phyloP scores from a whole-genome alignment of 129 eudicot genomes.

The Arctium minus region DNA sequence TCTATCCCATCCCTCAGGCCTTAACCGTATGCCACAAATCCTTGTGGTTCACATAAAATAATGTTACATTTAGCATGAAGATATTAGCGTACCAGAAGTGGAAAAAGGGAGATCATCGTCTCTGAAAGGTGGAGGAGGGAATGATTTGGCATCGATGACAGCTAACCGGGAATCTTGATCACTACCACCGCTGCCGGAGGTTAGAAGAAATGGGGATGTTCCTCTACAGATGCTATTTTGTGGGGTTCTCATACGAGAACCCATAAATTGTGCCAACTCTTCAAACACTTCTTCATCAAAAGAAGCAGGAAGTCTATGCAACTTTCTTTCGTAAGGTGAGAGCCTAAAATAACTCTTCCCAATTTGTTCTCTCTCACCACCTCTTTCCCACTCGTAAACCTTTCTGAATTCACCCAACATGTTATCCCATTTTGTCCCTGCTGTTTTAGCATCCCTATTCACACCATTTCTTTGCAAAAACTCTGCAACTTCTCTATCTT shows the following conservation, averaged over 20 bases:
- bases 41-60: background rate
- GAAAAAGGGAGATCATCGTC: slow-evolving; percentile 44
- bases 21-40: too few species aligned
- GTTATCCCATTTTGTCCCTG: slow-evolving; percentile 87
- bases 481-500: slow-evolving; percentile 70
- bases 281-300: slow-evolving; percentile 82
- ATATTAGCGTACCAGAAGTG: slow-evolving; percentile 6
- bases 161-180: slow-evolving; percentile 41
- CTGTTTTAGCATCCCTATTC: slow-evolving; percentile 69
- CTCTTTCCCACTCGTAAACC: slow-evolving; percentile 78
- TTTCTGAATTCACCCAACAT: slow-evolving; percentile 84
- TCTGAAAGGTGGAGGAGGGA: slow-evolving; percentile 36
- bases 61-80: background rate
- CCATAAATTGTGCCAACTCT: slow-evolving; percentile 74
- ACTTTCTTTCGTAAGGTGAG: slow-evolving; percentile 61
- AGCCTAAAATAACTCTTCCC: slow-evolving; percentile 73
- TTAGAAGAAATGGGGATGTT: slow-evolving; percentile 2
- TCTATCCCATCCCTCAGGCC: too few species aligned
- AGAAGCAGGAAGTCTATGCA: slow-evolving; percentile 67
- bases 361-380: slow-evolving; percentile 63
- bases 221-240: slow-evolving; percentile 20
- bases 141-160: slow-evolving; percentile 29
- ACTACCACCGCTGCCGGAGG: slow-evolving; percentile 17
- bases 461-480: slow-evolving; percentile 60
- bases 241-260: slow-evolving; percentile 59